These are phyloP conservation scores for Verticillium albo-atrum DNA, from an alignment of 2,329 filamentous ascomycete species.

Conservation along the genomic window DNA sequence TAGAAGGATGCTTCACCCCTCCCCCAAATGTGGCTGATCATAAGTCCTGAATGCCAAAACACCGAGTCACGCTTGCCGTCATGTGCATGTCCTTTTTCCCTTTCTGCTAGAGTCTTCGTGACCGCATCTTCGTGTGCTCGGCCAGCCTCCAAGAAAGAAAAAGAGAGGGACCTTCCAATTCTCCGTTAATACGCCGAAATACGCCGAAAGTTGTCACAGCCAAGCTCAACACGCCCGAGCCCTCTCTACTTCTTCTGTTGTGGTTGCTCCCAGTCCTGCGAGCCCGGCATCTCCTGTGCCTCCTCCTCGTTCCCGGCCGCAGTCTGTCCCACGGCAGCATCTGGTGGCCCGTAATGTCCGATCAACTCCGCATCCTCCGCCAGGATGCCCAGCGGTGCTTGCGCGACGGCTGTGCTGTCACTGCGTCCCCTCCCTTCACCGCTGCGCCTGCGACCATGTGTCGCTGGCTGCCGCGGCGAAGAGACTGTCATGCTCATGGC, in stretches of 20 bases:
- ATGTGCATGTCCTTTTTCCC: not conserved
- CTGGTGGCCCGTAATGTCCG: conserved; percentile 39
- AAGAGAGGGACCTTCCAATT: not conserved
- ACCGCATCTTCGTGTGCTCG: not conserved
- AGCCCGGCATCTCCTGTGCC: not conserved
- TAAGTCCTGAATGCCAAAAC: not conserved
- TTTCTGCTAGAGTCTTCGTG: not conserved
- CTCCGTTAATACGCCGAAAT: not conserved
- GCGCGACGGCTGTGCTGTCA: conserved; percentile 13
- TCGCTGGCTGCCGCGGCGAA: not conserved
- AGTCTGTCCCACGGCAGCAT: conserved; percentile 37
- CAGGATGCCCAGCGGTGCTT: conserved; percentile 23
- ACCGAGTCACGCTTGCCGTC: not conserved
- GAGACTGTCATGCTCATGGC: not conserved
- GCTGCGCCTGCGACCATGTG: not conserved
- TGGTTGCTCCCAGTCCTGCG: not conserved
- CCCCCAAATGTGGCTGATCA: not conserved
- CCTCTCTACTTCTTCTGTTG: not conserved
- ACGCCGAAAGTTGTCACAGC: no score
- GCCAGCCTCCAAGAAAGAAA: not conserved
- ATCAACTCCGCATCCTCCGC: conserved; percentile 38
- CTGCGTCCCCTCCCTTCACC: conserved; percentile 11
- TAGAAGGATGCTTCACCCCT: not conserved
- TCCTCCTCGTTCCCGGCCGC: conserved; percentile 14
- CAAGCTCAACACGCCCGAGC: no score